Conservation (phyloP, 768 basidiomycete species). For the Coprinopsis marcescibilis region DNA sequence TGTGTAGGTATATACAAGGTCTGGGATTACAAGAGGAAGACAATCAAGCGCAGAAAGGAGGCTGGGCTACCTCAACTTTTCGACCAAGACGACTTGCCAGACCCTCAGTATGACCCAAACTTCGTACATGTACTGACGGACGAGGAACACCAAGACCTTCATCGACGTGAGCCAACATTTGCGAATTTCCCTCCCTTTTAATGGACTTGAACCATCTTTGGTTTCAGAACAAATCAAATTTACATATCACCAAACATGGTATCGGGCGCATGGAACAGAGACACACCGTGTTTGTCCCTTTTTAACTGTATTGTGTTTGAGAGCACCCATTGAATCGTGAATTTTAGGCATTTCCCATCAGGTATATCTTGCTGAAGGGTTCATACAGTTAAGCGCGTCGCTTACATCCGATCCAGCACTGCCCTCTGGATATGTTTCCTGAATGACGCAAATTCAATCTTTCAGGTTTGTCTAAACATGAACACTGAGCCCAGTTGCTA, state of each 20-base stretch:
- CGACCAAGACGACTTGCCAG: slow-evolving; percentile 76
- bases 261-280: slow-evolving; percentile 77
- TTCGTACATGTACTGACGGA: slow-evolving; percentile 68
- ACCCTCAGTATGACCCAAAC: slow-evolving; percentile 65
- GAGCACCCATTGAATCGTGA: slow-evolving; percentile 2
- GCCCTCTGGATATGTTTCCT: slow-evolving; percentile 70
- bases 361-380: slow-evolving; percentile 29
- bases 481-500: not conserved
- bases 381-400: not conserved
- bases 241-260: slow-evolving; percentile 75
- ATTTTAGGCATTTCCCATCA: slow-evolving; percentile 62
- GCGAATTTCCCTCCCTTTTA: not conserved
- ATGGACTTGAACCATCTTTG: slow-evolving; percentile 5
- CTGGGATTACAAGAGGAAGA: slow-evolving; percentile 64
- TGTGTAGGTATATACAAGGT: slow-evolving; percentile 64
- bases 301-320: not conserved
- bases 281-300: slow-evolving; percentile 57
- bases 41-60: slow-evolving; percentile 49
- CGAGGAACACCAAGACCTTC: slow-evolving; percentile 56
- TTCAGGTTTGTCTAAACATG: slow-evolving; percentile 47
- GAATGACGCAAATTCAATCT: slow-evolving; percentile 74
- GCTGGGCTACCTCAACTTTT: slow-evolving; percentile 64
- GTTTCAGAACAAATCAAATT: slow-evolving; percentile 62
- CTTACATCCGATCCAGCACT: slow-evolving; percentile 35
- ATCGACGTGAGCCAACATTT: slow-evolving; percentile 48